Percentiles rank a stretch among this genome's conserved stretches.
Evolutionary conservation across 768 basidiomycete species (phyloP).

Genomic region (Psilocybe sp.): DNA sequence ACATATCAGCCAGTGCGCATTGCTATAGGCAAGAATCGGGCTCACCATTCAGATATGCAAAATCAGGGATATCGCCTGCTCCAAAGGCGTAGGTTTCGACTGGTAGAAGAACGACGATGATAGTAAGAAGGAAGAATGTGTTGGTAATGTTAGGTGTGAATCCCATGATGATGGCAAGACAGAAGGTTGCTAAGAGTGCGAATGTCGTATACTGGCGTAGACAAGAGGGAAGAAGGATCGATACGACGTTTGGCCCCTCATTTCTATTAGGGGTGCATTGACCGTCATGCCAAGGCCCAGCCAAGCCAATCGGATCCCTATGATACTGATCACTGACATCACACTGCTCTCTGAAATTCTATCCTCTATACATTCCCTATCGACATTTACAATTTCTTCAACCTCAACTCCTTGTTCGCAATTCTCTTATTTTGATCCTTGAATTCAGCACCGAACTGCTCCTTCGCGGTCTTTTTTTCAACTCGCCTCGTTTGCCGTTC

Average conservation of each 20-base stretch:
- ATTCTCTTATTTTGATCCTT: slow-evolving; percentile 56
- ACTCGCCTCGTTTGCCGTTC: slow-evolving; percentile 61
- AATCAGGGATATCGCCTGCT: slow-evolving; percentile 71
- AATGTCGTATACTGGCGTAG: not conserved
- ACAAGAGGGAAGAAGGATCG: slow-evolving; percentile 1
- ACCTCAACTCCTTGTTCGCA: slow-evolving; percentile 39
- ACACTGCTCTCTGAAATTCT: no score
- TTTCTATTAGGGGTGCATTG: no score
- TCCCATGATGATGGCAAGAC: slow-evolving; percentile 19
- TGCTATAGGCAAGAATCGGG: slow-evolving; percentile 2
- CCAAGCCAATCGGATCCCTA: slow-evolving; percentile 11
- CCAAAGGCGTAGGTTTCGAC: slow-evolving; percentile 49
- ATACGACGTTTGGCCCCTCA: not conserved
- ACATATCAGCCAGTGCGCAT: slow-evolving; percentile 4
- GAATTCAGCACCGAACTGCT: slow-evolving; percentile 61
- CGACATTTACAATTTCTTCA: slow-evolving; percentile 41
- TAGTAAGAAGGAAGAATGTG: slow-evolving; percentile 32
- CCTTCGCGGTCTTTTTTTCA: slow-evolving; percentile 67
- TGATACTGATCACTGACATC: no score
- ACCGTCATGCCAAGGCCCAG: slow-evolving; percentile 9
- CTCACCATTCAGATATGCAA: slow-evolving; percentile 61
- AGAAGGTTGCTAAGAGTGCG: not conserved
- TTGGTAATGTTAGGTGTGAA: slow-evolving; percentile 25
- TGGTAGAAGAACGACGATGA: slow-evolving; percentile 41
- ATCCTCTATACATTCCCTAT: no score